Evolutionary conservation across 2,329 filamentous ascomycete genomes (phyloP), one percentile per base, ranked within the genome.

Genomic region (Aspergillus arachidicola): DNA sequence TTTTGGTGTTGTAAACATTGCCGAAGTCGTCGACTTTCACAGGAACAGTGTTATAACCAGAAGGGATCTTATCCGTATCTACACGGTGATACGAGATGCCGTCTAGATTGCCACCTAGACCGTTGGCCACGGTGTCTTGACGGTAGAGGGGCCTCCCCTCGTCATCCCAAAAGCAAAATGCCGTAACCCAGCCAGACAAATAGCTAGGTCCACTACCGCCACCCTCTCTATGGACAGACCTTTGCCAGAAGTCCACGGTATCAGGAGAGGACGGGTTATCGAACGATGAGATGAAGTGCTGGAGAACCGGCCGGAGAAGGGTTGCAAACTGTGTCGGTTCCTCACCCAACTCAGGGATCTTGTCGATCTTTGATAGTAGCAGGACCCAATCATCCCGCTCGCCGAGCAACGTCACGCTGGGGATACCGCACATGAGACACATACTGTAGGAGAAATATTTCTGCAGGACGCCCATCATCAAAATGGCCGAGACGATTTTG

Each of bases 181-280:
- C 81, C 0, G 80, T 81, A 58, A 84, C 77, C 83, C 83, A 86
- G 6, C 84, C 83, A 0, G 78, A 80, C 2, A 83, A 63, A 54
- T 74, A 72, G 1, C 23, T 38, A 6, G 71, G 66, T 71, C 80
- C 67, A 77, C 79, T 66, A 55, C 72, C 30, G 68, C 71, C 2
- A 70, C 76, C 45, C 70, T 71, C 50, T 3, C 16, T 6, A 67
- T 78, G 2, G 7, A 45, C 64, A 23, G 62, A 68, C 21, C 16
- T 50, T 38, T 38, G 59, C 66, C 66, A 70, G 53, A 70, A 70
- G 4, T 60, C 51, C 7, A 16, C 12, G 4, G 63, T 53, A 10
- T 43, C 57, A 4, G 46, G 34, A 0, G 26, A 43, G 6, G 53
- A 11, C 0, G 66, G 61, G 3, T 55, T 9, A 10, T 65, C 62